These are phyloP conservation scores for Xylaria sp. DNA, from an alignment of 2,329 filamentous ascomycete species.

Conservation along the genomic window DNA sequence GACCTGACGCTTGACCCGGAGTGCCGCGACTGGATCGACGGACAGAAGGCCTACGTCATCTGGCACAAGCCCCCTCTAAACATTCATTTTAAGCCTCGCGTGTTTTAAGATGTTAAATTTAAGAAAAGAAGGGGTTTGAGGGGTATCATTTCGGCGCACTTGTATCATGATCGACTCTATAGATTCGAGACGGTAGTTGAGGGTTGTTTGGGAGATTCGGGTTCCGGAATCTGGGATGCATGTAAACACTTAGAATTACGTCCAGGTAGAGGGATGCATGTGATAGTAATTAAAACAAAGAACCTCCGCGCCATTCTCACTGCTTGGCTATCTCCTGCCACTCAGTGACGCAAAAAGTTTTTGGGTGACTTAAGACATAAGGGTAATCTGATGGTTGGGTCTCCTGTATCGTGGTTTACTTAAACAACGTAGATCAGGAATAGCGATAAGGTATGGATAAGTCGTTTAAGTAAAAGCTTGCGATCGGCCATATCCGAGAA, in stretches of 20 bases:
- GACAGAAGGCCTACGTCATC: conserved; percentile 49
- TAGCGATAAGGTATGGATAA: too few species aligned
- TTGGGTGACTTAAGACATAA: background rate
- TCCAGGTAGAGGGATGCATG: conserved; percentile 16
- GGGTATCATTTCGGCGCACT: conserved; percentile 28
- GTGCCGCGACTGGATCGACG: conserved; percentile 45
- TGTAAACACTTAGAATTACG: conserved; percentile 3
- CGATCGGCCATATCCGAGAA: too few species aligned
- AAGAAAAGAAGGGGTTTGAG: background rate
- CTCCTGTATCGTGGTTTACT: too few species aligned
- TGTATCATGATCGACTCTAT: conserved; percentile 20
- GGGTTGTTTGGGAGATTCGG: conserved; percentile 1
- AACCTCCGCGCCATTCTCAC: conserved; percentile 1
- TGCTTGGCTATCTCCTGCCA: background rate
- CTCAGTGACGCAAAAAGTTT: background rate
- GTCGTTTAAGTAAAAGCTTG: too few species aligned
- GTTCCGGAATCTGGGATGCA: conserved; percentile 15
- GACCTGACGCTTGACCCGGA: conserved; percentile 49
- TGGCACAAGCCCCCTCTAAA: conserved; percentile 52
- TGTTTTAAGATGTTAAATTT: conserved; percentile 27
- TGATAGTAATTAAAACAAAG: conserved; percentile 28
- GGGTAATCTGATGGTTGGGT: too few species aligned
- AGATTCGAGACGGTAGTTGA: conserved; percentile 7
- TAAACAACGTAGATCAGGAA: too few species aligned
- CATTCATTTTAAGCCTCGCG: conserved; percentile 44